Conservation (phyloP, 345 rosid genomes). For the Gynandropsis gynandra region DNA sequence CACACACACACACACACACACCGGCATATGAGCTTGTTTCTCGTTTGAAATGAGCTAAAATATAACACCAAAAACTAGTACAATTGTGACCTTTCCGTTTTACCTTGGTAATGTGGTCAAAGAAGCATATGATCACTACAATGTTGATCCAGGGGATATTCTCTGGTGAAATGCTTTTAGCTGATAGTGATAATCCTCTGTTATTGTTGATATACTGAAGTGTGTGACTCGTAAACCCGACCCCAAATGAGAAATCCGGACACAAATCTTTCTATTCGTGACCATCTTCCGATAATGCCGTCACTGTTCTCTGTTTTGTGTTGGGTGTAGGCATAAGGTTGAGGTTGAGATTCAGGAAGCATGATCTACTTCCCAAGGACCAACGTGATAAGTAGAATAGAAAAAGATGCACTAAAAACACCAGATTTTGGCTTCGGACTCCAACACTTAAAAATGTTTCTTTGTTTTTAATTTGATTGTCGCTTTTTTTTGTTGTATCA, state of each 20-base stretch:
- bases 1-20: no score
- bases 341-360: slow-evolving; percentile 64
- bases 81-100: background rate
- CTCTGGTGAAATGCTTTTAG: no score
- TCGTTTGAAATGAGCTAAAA: slow-evolving; percentile 12
- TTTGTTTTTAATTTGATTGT: no score
- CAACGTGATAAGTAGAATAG: slow-evolving; percentile 55
- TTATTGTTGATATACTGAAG: no score
- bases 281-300: slow-evolving; percentile 4
- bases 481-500: no score
- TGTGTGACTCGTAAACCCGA: no score
- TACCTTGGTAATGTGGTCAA: background rate
- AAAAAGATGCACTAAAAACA: no score
- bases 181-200: no score
- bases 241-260: background rate
- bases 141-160: no score
- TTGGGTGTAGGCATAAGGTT: slow-evolving; percentile 55
- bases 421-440: no score
- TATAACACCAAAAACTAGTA: background rate
- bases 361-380: slow-evolving; percentile 77
- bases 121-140: background rate
- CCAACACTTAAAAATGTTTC: no score
- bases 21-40: background rate
- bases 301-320: slow-evolving; percentile 5
- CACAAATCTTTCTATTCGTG: background rate